Conservation (phyloP, 208 protist species). For the Leishmania major region DNA sequence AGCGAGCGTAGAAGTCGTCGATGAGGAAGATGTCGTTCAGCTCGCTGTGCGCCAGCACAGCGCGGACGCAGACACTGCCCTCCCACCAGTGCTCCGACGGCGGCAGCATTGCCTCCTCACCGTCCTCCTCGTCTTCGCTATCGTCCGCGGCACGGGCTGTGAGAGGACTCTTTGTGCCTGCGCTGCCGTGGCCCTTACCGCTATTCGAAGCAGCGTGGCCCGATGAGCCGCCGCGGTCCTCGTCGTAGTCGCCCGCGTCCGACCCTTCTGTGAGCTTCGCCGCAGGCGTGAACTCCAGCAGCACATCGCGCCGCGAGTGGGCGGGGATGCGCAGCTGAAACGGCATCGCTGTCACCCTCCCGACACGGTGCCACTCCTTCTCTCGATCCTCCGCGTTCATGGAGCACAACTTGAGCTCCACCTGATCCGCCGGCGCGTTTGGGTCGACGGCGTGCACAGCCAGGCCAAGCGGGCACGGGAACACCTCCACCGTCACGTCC, state of each 20-base stretch:
- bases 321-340: slow-evolving; percentile 69
- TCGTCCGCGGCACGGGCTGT: background rate
- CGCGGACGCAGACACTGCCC: slow-evolving; percentile 79
- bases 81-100: slow-evolving; percentile 51
- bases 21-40: slow-evolving; percentile 91
- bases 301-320: slow-evolving; percentile 62
- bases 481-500: slow-evolving; percentile 69
- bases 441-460: slow-evolving; percentile 75
- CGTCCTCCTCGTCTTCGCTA: slow-evolving; percentile 38
- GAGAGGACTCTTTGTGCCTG: no score
- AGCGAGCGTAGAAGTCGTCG: slow-evolving; percentile 86
- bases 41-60: slow-evolving; percentile 63
- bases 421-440: slow-evolving; percentile 52
- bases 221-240: background rate
- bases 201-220: background rate
- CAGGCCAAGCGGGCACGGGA: slow-evolving; percentile 65
- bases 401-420: slow-evolving; percentile 61
- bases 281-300: slow-evolving; percentile 79
- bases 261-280: slow-evolving; percentile 32
- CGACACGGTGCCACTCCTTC: slow-evolving; percentile 42
- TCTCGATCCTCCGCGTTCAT: slow-evolving; percentile 42
- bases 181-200: background rate
- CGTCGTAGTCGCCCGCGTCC: background rate
- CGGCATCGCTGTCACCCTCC: slow-evolving; percentile 54
- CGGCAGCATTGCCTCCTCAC: slow-evolving; percentile 51